Conservation (phyloP, 345 rosid genomes). For the Diplotaxis tenuifolia region DNA sequence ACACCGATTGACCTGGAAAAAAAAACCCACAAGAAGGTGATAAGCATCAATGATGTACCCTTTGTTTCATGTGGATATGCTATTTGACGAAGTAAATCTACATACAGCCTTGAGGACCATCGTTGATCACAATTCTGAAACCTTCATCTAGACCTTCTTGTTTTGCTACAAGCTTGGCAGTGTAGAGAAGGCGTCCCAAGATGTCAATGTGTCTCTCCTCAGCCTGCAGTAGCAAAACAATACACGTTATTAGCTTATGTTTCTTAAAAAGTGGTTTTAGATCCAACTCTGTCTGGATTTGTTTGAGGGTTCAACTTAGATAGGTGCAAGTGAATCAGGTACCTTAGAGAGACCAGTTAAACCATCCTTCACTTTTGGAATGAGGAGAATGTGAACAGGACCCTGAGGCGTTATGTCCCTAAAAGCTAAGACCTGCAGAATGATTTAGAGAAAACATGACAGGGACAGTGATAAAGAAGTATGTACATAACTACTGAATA, state of each 20-base stretch:
- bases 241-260: neutral
- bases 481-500: conserved; percentile 2
- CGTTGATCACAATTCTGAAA: conserved; percentile 87
- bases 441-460: neutral
- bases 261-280: neutral
- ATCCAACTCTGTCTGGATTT: neutral
- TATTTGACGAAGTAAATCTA: no score
- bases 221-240: conserved; percentile 51
- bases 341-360: conserved; percentile 88
- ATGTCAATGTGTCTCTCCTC: conserved; percentile 90
- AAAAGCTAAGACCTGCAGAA: conserved; percentile 75
- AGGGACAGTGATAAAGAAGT: neutral
- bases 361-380: conserved; percentile 87
- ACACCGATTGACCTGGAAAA: conserved; percentile 95
- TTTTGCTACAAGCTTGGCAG: conserved; percentile 87
- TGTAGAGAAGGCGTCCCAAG: conserved; percentile 85
- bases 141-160: conserved; percentile 91
- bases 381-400: conserved; percentile 77
- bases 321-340: conserved; percentile 19
- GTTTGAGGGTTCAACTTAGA: neutral
- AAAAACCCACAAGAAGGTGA: neutral
- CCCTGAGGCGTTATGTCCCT: conserved; percentile 85
- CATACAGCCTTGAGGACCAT: conserved; percentile 87
- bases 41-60: neutral
- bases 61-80: no score